Evolutionary conservation across 495 filamentous ascomycete genomes (phyloP), one percentile per base, ranked within the genome.

Genomic region (Penicillium goetzii): DNA sequence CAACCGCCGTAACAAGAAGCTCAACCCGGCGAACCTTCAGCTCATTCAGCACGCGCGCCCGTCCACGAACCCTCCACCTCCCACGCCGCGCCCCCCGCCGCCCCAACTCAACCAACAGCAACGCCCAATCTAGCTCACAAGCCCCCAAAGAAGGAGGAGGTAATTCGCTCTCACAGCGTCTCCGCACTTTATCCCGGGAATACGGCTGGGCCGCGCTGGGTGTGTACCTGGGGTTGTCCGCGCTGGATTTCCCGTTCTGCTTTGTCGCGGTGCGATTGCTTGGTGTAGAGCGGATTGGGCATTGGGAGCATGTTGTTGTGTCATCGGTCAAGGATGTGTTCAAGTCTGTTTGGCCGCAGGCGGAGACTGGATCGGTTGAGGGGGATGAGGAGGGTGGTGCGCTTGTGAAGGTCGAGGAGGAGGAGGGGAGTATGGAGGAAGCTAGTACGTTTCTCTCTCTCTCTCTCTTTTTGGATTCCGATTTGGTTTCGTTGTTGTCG

Each of bases 171-270:
- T 86, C 90, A 0, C 84, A 83, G 59, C 84, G 91, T 11, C 73
- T 98, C 61, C 89, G 85, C 70, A 91, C 91, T 67, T 83, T 98
- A n/a, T 92, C 90, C 0, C 85, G 89, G 45, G 96, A 97, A 76
- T 99, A 99, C 73, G 95, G 95, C 41, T 97, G 93, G 91, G 84
- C 90, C 11, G 93, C 93, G 2, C 73, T 96, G n/a, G 93, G 94
- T 9, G 90, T 99, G 2, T 99, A 99, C 76, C 75, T 97, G 10
- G 76, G 76, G 0, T 79, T 99, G 40, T 92, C 89, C 0, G 90
- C 90, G 14, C 78, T 97, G 62, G 95, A 99, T 70, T 97, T 98
- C 66, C 95, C 95, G 0, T 91, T 99, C 72, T 97, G 93, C 76
- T 99, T 97, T 74, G 76, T 94, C 26, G 85, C 92, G 2, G 95